These are phyloP conservation scores for Globisporangium uncinulatum DNA, from an alignment of 352 stramenopile genomes.

Conservation along the genomic window DNA sequence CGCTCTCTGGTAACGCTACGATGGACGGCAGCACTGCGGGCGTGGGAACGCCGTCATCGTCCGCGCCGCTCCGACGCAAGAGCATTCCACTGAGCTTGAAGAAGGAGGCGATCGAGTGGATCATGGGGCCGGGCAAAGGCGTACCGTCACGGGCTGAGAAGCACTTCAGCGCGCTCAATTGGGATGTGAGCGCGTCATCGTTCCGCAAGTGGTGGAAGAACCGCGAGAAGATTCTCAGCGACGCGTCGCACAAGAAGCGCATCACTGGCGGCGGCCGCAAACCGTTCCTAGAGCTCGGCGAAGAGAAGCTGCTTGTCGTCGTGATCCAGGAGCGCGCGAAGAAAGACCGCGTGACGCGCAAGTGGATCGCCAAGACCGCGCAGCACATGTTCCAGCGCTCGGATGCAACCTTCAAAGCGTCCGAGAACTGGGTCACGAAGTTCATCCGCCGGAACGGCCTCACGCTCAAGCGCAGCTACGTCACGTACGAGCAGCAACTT, in stretches of 20 bases:
- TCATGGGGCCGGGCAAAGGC: slow-evolving; percentile 62
- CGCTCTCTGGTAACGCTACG: too few species aligned
- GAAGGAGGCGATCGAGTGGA: slow-evolving; percentile 80
- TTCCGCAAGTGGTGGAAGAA: slow-evolving; percentile 87
- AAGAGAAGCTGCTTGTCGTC: slow-evolving; percentile 69
- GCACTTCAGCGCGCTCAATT: slow-evolving; percentile 64
- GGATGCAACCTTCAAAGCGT: slow-evolving; percentile 65
- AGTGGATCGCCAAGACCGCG: slow-evolving; percentile 81
- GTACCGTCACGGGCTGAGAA: slow-evolving; percentile 66
- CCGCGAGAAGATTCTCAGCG: slow-evolving; percentile 69
- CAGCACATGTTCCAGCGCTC: slow-evolving; percentile 83
- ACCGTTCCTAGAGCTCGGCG: slow-evolving; percentile 56
- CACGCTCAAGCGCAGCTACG: slow-evolving; percentile 71
- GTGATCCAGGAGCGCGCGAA: slow-evolving; percentile 74
- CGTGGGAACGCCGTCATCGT: too few species aligned
- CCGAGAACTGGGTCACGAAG: slow-evolving; percentile 81
- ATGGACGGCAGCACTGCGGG: too few species aligned
- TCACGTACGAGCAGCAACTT: slow-evolving; percentile 53
- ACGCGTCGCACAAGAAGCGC: slow-evolving; percentile 65
- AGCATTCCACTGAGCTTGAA: slow-evolving; percentile 80
- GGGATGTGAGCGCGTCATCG: slow-evolving; percentile 70
- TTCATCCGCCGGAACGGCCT: slow-evolving; percentile 76
- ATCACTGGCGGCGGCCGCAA: slow-evolving; percentile 67
- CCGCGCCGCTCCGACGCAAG: slow-evolving; percentile 30
- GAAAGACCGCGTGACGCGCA: slow-evolving; percentile 71